Percentiles rank a stretch among this genome's conserved stretches.
Conservation (phyloP, 2,329 filamentous ascomycete genomes). For the Biscogniauxia sp. region DNA sequence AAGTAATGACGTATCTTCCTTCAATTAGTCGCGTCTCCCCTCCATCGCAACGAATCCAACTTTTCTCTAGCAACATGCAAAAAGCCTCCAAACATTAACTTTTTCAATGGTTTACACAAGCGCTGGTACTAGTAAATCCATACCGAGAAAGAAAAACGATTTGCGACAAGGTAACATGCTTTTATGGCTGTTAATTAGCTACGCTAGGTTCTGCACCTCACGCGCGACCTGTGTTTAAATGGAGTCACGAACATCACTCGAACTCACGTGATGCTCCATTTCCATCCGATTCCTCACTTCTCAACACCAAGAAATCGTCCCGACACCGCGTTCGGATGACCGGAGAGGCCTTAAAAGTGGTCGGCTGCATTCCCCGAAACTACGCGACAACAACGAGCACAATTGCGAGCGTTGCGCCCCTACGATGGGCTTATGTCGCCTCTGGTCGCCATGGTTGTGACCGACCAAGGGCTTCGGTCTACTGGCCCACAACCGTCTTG, state of each 20-base stretch:
- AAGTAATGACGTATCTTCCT: not conserved
- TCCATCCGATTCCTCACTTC: conserved; percentile 2
- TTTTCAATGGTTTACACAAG: not conserved
- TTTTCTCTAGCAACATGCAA: not conserved
- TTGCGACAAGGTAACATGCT: not conserved
- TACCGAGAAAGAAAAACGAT: not conserved
- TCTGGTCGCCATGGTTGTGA: not conserved
- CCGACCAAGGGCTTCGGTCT: conserved; percentile 5
- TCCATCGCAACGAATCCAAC: not conserved
- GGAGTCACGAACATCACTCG: conserved; percentile 25
- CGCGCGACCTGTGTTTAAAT: conserved; percentile 15
- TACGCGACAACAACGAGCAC: conserved; percentile 17
- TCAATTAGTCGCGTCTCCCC: not conserved
- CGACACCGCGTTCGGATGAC: not conserved
- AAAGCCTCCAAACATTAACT: not conserved
- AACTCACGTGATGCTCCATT: conserved; percentile 25
- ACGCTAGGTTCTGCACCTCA: conserved; percentile 1
- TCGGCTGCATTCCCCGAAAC: not conserved
- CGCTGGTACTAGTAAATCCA: not conserved
- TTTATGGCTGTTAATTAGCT: not conserved
- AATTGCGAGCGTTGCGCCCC: conserved; percentile 2
- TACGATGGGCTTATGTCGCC: not conserved
- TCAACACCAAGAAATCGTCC: conserved; percentile 6
- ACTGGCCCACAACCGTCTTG: not conserved
- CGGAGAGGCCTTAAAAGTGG: conserved; percentile 4